phyloP scores from a whole-genome alignment of 108 stramenopile genomes.

The Nannochloropsis oceanica region DNA sequence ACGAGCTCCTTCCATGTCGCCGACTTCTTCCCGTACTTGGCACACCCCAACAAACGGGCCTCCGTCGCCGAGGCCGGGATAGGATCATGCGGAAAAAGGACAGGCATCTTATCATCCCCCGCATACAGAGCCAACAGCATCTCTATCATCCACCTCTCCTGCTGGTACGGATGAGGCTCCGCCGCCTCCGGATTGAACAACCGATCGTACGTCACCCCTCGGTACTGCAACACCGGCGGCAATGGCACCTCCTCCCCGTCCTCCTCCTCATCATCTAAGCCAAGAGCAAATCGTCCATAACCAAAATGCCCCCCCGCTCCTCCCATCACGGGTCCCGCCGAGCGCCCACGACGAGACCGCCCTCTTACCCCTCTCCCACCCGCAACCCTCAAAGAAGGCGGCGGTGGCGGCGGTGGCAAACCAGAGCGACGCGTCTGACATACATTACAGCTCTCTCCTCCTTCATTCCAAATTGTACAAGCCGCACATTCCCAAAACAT shows the following conservation, averaged over 20 bases:
- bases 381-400: neutral
- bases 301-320: neutral
- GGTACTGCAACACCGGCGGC: neutral
- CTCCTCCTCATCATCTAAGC: neutral
- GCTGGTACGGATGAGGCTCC: neutral
- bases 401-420: neutral
- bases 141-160: neutral
- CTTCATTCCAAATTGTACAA: neutral
- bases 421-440: neutral
- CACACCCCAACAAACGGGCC: neutral
- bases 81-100: neutral
- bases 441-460: neutral
- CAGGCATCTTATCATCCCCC: neutral
- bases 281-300: neutral
- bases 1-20: conserved; percentile 15
- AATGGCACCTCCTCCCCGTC: neutral
- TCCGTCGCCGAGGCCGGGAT: neutral
- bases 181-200: neutral
- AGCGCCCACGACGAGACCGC: neutral
- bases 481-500: neutral
- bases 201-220: neutral
- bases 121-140: neutral
- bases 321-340: neutral
- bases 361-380: neutral
- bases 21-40: neutral